Conservation (phyloP, 169 alveolate species). For the Eimeria acervulina region DNA sequence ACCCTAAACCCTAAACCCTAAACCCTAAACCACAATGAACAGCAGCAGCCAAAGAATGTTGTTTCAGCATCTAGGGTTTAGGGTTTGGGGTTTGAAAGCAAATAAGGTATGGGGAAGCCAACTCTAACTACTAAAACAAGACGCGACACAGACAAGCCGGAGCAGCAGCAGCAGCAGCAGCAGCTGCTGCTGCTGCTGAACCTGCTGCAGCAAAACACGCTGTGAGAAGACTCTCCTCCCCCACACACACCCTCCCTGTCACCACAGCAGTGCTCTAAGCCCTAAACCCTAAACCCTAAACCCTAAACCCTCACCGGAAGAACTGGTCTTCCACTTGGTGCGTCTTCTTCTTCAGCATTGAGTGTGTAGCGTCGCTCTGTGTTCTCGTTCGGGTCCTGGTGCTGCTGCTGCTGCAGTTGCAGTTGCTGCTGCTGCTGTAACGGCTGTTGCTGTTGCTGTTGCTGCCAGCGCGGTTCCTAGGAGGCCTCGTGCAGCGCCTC, state of each 20-base stretch:
- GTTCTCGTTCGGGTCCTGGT: conserved; percentile 7
- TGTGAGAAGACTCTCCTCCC: too few relatives aligned
- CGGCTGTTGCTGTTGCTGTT: conserved; percentile 59
- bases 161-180: too few relatives aligned
- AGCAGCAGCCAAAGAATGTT: too few relatives aligned
- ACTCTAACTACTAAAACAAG: too few relatives aligned
- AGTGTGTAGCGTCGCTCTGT: conserved; percentile 52
- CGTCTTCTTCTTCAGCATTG: conserved; percentile 24
- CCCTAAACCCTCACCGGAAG: conserved; percentile 58
- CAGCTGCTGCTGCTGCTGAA: too few relatives aligned
- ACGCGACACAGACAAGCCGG: too few relatives aligned
- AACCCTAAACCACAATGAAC: conserved; percentile 29
- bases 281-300: conserved; percentile 50
- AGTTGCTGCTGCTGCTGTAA: conserved; percentile 51
- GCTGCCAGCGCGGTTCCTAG: conserved; percentile 49
- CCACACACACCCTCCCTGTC: too few relatives aligned
- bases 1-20: conserved; percentile 22
- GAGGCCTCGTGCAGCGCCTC: conserved; percentile 53
- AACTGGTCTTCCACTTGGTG: conserved; percentile 50
- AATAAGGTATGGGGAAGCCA: too few relatives aligned
- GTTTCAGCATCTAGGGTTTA: too few relatives aligned
- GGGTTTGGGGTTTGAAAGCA: too few relatives aligned
- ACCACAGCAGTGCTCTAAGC: too few relatives aligned
- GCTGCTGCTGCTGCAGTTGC: conserved; percentile 57
- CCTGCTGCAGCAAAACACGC: too few relatives aligned